Evolutionary conservation across 345 rosid genomes (phyloP).

Genomic region (Lumnitzera racemosa): DNA sequence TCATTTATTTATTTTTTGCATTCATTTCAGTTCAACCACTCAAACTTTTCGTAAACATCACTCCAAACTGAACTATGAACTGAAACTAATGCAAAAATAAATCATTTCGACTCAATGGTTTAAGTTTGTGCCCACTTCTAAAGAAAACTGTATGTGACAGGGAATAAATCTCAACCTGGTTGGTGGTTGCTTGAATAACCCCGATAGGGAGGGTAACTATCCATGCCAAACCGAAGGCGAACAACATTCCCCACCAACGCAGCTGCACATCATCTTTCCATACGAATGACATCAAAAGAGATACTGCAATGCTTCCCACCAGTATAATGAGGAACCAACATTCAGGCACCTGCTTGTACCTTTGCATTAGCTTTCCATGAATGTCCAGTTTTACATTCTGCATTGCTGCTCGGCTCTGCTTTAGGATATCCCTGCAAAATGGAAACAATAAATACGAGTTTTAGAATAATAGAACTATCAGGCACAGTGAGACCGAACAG

Average conservation of each 20-base stretch:
- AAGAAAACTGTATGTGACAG: not conserved
- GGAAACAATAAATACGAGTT: constrained; percentile 4
- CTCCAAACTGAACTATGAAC: no score
- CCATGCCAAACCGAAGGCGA: constrained; percentile 83
- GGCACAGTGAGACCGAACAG: not conserved
- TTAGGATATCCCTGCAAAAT: constrained; percentile 66
- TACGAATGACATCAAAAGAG: constrained; percentile 71
- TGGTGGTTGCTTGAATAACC: constrained; percentile 98
- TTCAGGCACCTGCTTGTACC: constrained; percentile 83
- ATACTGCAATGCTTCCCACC: constrained; percentile 44
- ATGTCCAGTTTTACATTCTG: constrained; percentile 66
- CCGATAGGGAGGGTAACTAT: constrained; percentile 95
- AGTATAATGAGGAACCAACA: constrained; percentile 83
- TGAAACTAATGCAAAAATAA: no score
- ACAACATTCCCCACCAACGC: constrained; percentile 95
- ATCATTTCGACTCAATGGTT: no score
- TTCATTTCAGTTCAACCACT: no score
- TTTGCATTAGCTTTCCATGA: constrained; percentile 70
- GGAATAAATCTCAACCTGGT: constrained; percentile 45
- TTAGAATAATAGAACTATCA: not conserved
- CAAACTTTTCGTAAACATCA: no score
- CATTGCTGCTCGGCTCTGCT: constrained; percentile 74
- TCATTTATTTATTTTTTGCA: no score
- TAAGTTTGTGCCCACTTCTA: not conserved
- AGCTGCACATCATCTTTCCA: constrained; percentile 78